Conservation (phyloP, 257 asterid genomes). For the Plantago elongata region DNA sequence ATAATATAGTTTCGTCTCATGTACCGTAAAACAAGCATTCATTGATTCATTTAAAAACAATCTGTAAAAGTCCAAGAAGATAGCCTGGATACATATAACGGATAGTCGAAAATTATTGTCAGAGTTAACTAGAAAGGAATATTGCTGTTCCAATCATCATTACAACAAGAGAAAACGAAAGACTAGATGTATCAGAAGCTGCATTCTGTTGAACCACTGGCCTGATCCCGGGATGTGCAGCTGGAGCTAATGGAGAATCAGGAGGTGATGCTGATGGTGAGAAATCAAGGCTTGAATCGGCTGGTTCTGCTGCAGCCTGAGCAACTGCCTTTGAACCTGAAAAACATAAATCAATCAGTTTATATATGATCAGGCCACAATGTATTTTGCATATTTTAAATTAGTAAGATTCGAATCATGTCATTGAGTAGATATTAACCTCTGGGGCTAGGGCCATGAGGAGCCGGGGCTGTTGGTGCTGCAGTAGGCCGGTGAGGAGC, state of each 20-base stretch:
- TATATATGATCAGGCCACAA: background rate
- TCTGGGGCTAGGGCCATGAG: background rate
- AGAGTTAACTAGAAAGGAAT: slow-evolving; percentile 20
- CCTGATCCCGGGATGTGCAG: slow-evolving; percentile 42
- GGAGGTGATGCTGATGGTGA: slow-evolving; percentile 38
- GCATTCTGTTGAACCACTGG: slow-evolving; percentile 46
- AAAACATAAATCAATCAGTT: background rate
- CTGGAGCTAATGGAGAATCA: slow-evolving; percentile 32
- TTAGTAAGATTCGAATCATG: background rate
- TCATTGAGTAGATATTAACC: slow-evolving; percentile 1
- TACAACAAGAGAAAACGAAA: slow-evolving; percentile 19
- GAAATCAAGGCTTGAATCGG: slow-evolving; percentile 15
- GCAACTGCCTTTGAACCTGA: slow-evolving; percentile 45
- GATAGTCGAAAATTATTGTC: background rate
- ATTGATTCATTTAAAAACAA: too few relatives aligned
- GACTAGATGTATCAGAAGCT: slow-evolving; percentile 26
- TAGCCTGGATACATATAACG: background rate
- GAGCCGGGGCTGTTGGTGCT: slow-evolving; percentile 15
- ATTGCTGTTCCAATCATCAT: slow-evolving; percentile 26
- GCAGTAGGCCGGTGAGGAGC: too few relatives aligned
- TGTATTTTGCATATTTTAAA: background rate
- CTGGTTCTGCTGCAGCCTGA: slow-evolving; percentile 32
- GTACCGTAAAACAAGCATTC: too few relatives aligned
- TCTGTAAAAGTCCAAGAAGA: too few relatives aligned
- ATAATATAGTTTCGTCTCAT: too few relatives aligned